phyloP scores from a whole-genome alignment of 306 rosid species.

The Glycine tomentella region DNA sequence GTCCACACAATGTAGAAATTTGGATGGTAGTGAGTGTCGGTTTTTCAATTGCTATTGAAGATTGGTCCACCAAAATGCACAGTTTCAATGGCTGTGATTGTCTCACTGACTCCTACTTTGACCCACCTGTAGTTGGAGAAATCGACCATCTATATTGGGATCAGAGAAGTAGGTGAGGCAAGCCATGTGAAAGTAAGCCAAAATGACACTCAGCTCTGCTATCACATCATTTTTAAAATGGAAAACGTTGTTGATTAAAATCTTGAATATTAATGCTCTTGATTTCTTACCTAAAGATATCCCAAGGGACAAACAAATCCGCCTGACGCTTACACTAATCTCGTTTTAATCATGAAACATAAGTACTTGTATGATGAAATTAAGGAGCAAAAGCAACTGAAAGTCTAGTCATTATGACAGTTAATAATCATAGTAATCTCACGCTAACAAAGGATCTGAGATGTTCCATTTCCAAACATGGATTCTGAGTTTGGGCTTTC shows the following conservation, averaged over 20 bases:
- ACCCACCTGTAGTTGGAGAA: constrained; percentile 87
- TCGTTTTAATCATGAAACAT: constrained; percentile 63
- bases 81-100: constrained; percentile 63
- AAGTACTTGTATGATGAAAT: constrained; percentile 55
- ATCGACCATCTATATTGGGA: constrained; percentile 81
- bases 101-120: constrained; percentile 60
- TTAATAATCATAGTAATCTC: constrained; percentile 53
- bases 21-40: constrained; percentile 64
- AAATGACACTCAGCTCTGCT: constrained; percentile 66
- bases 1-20: constrained; percentile 35
- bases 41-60: background rate
- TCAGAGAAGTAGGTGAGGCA: constrained; percentile 66
- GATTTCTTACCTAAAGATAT: constrained; percentile 53
- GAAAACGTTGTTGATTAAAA: background rate
- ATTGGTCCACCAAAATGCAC: constrained; percentile 63
- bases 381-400: constrained; percentile 52
- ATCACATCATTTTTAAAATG: constrained; percentile 54
- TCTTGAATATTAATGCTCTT: no score
- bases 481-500: constrained; percentile 41
- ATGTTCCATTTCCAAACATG: constrained; percentile 26
- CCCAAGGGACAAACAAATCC: constrained; percentile 54
- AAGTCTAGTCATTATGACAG: constrained; percentile 65
- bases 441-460: constrained; percentile 23
- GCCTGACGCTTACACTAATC: constrained; percentile 70
- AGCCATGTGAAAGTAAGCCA: constrained; percentile 72